Conservation (phyloP, 768 basidiomycete genomes). For the Leucosporidium yakuticum region DNA sequence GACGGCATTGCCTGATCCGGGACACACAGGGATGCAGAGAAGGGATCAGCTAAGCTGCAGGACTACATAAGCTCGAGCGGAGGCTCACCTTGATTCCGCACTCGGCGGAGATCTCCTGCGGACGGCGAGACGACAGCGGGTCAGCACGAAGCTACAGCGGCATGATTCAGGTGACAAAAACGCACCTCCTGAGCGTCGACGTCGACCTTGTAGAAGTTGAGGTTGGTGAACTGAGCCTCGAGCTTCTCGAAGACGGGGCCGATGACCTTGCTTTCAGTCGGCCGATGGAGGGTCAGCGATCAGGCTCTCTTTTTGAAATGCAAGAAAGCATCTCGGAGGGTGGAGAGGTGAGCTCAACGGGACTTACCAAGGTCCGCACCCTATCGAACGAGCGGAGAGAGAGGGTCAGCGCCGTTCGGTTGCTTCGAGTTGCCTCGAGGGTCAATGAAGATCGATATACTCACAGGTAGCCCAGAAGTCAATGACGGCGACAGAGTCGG, state of each 20-base stretch:
- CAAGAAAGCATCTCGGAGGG: too few species aligned
- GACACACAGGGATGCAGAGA: too few species aligned
- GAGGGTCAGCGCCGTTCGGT: not conserved
- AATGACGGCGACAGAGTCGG: slow-evolving; percentile 51
- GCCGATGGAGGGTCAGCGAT: not conserved
- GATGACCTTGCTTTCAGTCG: slow-evolving; percentile 42
- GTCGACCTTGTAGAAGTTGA: slow-evolving; percentile 68
- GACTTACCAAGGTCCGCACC: slow-evolving; percentile 34
- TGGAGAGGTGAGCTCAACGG: rapidly evolving
- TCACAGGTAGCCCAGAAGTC: slow-evolving; percentile 69
- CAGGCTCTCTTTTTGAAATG: too few species aligned
- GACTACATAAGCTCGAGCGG: not conserved
- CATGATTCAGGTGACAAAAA: not conserved
- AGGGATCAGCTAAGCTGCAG: too few species aligned
- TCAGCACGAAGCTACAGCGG: not conserved
- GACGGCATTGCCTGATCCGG: slow-evolving; percentile 47
- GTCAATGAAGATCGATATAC: not conserved
- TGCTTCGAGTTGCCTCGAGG: too few species aligned
- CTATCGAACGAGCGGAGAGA: not conserved
- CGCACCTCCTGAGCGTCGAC: slow-evolving; percentile 52
- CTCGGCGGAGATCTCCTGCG: slow-evolving; percentile 30
- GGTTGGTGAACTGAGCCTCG: slow-evolving; percentile 43
- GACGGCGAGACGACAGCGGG: too few species aligned
- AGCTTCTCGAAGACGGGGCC: slow-evolving; percentile 61
- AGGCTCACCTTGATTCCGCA: slow-evolving; percentile 29